These are phyloP conservation scores for Boletus edulis DNA, from an alignment of 768 basidiomycete species.

Conservation along the genomic window DNA sequence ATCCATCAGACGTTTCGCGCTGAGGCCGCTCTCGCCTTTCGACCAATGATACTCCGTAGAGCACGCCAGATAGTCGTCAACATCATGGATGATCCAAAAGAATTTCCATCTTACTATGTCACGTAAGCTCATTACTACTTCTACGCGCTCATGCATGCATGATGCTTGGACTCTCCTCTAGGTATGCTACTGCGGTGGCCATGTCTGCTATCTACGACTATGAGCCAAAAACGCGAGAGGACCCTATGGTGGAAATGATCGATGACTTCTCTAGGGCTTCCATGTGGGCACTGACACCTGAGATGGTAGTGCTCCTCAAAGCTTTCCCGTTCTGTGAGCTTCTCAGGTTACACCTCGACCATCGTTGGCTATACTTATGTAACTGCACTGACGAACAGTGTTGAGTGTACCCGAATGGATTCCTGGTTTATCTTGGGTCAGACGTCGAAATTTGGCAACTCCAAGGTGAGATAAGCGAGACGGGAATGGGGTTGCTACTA, in stretches of 20 bases:
- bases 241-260: not conserved
- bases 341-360: not conserved
- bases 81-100: not conserved
- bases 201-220: not conserved
- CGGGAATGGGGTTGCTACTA: too few relatives aligned
- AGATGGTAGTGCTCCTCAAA: slow-evolving; percentile 3
- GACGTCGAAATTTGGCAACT: too few relatives aligned
- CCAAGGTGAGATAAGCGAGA: too few relatives aligned
- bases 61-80: not conserved
- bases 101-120: not conserved
- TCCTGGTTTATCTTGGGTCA: slow-evolving; percentile 35
- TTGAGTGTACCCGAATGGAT: slow-evolving; percentile 27
- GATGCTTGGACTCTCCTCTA: not conserved
- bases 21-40: not conserved
- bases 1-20: slow-evolving; percentile 9
- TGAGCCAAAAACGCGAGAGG: not conserved
- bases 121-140: not conserved
- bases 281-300: not conserved
- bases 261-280: slow-evolving; percentile 1
- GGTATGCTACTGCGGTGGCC: not conserved
- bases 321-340: slow-evolving; percentile 3
- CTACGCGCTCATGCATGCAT: not conserved
- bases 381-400: not conserved
- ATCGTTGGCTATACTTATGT: not conserved
- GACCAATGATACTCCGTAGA: slow-evolving; percentile 5